Base-by-base conservation (phyloP, 1,139 yeast species). In the Blastobotrys buckinghamii region DNA sequence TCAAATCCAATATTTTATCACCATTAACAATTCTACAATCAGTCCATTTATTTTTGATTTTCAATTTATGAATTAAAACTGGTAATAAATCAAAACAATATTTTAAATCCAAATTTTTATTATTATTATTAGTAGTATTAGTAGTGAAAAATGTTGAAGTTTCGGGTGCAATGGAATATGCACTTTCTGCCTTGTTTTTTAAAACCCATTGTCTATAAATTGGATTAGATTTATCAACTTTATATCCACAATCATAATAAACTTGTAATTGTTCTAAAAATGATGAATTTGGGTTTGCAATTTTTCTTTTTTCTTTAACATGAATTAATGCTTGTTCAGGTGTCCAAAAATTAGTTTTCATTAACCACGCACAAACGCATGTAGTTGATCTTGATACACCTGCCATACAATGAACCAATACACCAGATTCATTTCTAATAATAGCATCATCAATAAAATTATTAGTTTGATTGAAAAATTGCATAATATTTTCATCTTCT, bases 361-460 rank as follows among this genome's bases (percentile, higher is more conserved):
- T 89, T 53, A 92, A 66, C 63, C 84, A 92, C 1, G 95, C 95
- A 38, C 82, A 74, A 13, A 81, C 71, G 30, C 88, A 71, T 0
- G 95, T 70, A 0, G 79, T 87, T 1, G 96, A 84, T 55, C 98
- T 71, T 2, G 96, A 86, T 26, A 81, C 78, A 1, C 98, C 98
- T 29, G 96, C 96, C 49, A 89, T 87, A 53, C 68, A 72, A 52
- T 70, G 75, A 16, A 72, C 70, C 16, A 71, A 59, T 6, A 69
- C 63, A 6, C 62, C 51, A 36, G 50, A 53, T 19, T 63, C 62
- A 20, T 30, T 26, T 6, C 59, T 61, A 35, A 59, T 58, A 37
- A 86, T 68, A 0, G 90, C 89, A 1, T 65, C 59, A 42, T 83
- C 84, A 8, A 92, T 84, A 63, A 86, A 88, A 12, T 67, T 67